phyloP scores from a whole-genome alignment of 495 filamentous ascomycete genomes.

The Annulohypoxylon moriforme region DNA sequence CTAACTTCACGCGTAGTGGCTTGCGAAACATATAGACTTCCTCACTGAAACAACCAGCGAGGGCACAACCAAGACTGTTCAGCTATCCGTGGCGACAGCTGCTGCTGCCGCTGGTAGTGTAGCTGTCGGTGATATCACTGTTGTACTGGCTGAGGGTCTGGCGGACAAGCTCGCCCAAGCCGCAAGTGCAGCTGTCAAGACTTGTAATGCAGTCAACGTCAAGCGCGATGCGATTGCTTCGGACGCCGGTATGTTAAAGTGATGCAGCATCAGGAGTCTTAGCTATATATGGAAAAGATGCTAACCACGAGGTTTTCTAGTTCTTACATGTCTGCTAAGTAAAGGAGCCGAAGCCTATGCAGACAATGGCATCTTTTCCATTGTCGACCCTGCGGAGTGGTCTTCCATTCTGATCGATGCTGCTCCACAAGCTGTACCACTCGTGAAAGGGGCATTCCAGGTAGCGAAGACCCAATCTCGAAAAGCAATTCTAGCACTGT shows the following conservation, averaged over 20 bases:
- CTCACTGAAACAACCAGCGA: background rate
- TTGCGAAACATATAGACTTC: background rate
- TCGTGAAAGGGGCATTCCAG: background rate
- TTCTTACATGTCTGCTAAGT: background rate
- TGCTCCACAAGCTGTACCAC: background rate
- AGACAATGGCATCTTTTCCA: background rate
- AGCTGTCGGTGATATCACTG: background rate
- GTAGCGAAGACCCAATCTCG: background rate
- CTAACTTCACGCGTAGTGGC: background rate
- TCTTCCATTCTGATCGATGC: background rate
- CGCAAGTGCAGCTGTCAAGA: background rate
- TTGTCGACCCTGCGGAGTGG: background rate
- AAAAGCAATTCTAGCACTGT: background rate
- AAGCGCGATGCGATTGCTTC: background rate
- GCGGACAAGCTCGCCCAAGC: background rate
- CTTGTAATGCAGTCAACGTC: background rate
- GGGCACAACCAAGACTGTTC: background rate
- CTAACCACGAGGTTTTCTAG: background rate
- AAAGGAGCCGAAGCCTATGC: background rate
- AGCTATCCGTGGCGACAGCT: background rate
- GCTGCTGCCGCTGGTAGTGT: background rate
- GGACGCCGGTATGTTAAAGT: background rate
- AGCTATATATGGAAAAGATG: background rate
- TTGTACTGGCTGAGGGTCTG: background rate
- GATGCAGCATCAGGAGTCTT: no score